Base-by-base conservation (phyloP, 2,329 filamentous ascomycete genomes). In the Aspergillus sp. region DNA sequence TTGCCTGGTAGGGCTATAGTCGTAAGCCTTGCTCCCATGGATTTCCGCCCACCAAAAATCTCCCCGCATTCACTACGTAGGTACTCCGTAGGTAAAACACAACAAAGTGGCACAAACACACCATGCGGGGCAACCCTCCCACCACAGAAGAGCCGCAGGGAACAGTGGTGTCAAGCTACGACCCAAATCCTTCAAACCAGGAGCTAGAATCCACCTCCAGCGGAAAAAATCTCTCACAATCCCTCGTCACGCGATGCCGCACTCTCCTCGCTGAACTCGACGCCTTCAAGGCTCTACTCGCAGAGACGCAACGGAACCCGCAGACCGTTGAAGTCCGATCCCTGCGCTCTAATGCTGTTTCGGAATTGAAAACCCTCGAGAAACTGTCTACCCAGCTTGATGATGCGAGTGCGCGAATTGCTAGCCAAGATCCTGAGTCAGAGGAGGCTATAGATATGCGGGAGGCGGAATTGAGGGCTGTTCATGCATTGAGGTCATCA, bases 401-500 rank as follows among this genome's bases (percentile, higher is more conserved):
- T 11, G 61, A 35, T 11, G 57, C 62, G 7, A 19, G 21, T 40
- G 62, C 64, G 43, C 58, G 48, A n/a, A 5, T 17, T 37, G 27
- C 35, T 15, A 17, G 46, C 31, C 46, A 48, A 11, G 31, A n/a
- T 17, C 9, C 3, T 17, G 40, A 17, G 40, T 31, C 27, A 11
- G 31, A 17, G 46, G 27, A 11, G n/a, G 46, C 7, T n/a, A 37
- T 37, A n/a, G 35, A 37, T 37, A n/a, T n/a, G 5, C 12, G 14
- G 35, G 67, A 68, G 27, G 51, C 64, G 7, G 70, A 73, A 53
- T 63, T 64, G 57, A 73, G 76, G 54, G 68, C 77, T 15, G 68
- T 78, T n/a, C 84, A 88, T 67, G 81, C 83, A 27, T 75, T 89
- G 46, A 79, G 82, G 50, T 88, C 85, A 7, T 88, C 85, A 1